Conservation (phyloP, 225 moss, liverwort and hornwort species). For the Sphagnum tenellum region DNA sequence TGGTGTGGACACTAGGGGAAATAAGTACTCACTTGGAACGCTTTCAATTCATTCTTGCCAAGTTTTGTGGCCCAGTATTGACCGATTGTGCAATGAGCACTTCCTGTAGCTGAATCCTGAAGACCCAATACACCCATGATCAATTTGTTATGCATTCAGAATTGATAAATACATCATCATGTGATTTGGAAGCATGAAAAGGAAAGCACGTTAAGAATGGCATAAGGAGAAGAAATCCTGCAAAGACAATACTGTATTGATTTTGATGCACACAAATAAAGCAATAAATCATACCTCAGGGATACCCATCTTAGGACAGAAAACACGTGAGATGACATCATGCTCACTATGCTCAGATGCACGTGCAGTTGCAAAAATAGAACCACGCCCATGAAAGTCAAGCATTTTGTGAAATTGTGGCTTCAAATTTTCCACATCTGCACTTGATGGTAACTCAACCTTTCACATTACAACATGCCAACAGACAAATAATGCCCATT, state of each 20-base stretch:
- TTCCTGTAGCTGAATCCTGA: slow-evolving; percentile 38
- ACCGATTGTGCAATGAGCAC: slow-evolving; percentile 34
- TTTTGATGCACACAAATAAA: too few species aligned
- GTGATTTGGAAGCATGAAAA: too few species aligned
- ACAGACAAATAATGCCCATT: too few species aligned
- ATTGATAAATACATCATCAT: too few species aligned
- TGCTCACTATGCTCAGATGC: slow-evolving; percentile 49
- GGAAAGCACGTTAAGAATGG: too few species aligned
- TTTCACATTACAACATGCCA: slow-evolving; percentile 1
- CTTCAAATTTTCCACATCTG: slow-evolving; percentile 44
- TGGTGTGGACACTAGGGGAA: too few species aligned
- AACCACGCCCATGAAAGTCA: slow-evolving; percentile 46
- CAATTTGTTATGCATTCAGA: too few species aligned
- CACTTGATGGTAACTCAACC: slow-evolving; percentile 61
- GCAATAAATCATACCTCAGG: slow-evolving; percentile 34
- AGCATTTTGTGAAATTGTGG: slow-evolving; percentile 47
- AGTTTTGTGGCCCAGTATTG: slow-evolving; percentile 37
- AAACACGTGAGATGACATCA: slow-evolving; percentile 72
- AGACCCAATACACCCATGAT: too few species aligned
- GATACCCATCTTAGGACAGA: slow-evolving; percentile 60
- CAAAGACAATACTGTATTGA: too few species aligned
- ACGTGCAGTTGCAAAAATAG: slow-evolving; percentile 67
- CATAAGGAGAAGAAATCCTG: too few species aligned
- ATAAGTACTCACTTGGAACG: slow-evolving; percentile 19
- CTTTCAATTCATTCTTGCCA: slow-evolving; percentile 24